Percentiles rank a stretch among this genome's conserved stretches.
Evolutionary conservation across 345 rosid genomes (phyloP).

Genomic region (Barbarea vulgaris): DNA sequence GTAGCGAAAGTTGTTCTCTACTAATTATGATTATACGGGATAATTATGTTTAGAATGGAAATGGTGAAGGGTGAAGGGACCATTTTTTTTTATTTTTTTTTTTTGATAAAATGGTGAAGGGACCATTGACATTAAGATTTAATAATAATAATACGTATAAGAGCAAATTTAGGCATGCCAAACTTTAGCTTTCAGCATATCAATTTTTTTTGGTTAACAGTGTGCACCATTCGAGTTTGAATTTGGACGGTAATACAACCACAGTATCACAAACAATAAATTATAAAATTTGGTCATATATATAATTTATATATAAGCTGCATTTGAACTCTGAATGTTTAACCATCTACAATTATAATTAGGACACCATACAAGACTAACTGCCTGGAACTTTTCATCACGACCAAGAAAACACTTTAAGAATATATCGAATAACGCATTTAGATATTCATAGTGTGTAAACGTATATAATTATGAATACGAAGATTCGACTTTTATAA

Average conservation of each 20-base stretch:
- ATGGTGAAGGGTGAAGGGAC: not conserved
- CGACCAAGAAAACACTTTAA: not conserved
- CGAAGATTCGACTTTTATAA: conserved; percentile 1
- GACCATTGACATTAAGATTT: not conserved
- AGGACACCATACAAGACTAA: not conserved
- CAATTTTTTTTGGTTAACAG: too few species aligned
- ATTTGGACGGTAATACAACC: not conserved
- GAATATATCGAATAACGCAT: not conserved
- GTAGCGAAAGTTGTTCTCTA: not conserved
- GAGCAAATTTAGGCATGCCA: not conserved
- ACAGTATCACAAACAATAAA: not conserved
- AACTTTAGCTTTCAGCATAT: not conserved
- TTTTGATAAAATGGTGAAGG: not conserved
- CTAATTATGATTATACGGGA: not conserved
- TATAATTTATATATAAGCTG: not conserved
- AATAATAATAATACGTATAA: not conserved
- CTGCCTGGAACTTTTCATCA: not conserved
- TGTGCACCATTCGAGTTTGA: too few species aligned
- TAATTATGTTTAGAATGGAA: not conserved
- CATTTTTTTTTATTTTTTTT: too few species aligned
- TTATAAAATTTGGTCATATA: not conserved
- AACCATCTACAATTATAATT: not conserved
- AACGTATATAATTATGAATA: not conserved
- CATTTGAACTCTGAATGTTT: not conserved
- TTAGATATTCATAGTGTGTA: not conserved